Conservation (phyloP, 2,329 filamentous ascomycete species). For the Trichoderma polysporum region DNA sequence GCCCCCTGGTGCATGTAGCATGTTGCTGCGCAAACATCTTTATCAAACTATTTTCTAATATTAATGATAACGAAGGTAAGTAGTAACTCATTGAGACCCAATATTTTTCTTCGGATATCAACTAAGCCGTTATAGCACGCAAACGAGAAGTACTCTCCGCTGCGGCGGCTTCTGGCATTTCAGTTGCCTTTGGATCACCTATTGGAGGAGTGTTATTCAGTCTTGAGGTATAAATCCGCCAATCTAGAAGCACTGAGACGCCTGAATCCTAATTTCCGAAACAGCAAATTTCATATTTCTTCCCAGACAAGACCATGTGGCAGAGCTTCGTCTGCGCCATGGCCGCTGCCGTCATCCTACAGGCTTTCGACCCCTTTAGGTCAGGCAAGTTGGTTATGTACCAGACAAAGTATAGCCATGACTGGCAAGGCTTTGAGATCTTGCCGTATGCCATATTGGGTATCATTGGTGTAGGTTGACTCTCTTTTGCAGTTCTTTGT, state of each 20-base stretch:
- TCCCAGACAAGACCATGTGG: slow-evolving; percentile 99
- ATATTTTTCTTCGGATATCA: not conserved
- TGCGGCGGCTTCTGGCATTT: slow-evolving; percentile 87
- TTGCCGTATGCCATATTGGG: slow-evolving; percentile 85
- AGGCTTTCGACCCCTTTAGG: slow-evolving; percentile 90
- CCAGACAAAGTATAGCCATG: slow-evolving; percentile 87
- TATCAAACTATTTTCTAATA: slow-evolving; percentile 78
- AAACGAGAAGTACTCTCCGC: slow-evolving; percentile 93
- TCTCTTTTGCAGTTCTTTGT: not conserved
- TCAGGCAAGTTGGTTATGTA: slow-evolving; percentile 95
- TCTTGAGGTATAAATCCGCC: slow-evolving; percentile 62
- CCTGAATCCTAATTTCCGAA: not conserved
- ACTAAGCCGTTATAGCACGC: slow-evolving; percentile 57
- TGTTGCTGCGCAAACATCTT: slow-evolving; percentile 95
- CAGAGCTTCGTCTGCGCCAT: slow-evolving; percentile 99
- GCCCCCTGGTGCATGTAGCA: slow-evolving; percentile 90
- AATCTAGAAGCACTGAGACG: not conserved
- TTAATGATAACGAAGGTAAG: slow-evolving; percentile 83
- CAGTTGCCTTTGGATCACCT: slow-evolving; percentile 89
- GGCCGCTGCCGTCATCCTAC: slow-evolving; percentile 92
- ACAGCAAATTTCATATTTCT: slow-evolving; percentile 93
- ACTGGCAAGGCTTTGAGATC: slow-evolving; percentile 94
- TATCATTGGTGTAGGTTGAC: slow-evolving; percentile 64
- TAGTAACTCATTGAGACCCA: not conserved
- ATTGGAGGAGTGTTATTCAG: slow-evolving; percentile 95